Conservation (phyloP, 2,329 filamentous ascomycete genomes). For the Sporothrix brasiliensis region DNA sequence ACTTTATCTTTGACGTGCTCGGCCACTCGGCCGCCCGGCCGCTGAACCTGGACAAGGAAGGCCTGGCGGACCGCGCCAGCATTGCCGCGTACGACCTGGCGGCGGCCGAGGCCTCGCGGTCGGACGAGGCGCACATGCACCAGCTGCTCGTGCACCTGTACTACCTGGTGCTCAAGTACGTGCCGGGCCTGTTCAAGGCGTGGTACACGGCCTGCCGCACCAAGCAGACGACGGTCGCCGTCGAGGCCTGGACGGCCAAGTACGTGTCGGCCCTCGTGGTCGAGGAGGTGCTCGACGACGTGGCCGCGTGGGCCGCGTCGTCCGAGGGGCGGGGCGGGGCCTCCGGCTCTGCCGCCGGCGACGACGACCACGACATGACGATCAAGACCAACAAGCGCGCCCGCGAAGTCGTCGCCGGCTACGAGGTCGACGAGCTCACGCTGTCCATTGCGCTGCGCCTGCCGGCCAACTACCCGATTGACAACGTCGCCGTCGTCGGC, state of each 20-base stretch:
- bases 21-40: conserved; percentile 75
- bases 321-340: conserved; percentile 38
- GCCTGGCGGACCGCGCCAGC: conserved; percentile 58
- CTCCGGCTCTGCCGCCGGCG: conserved; percentile 29
- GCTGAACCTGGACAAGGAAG: conserved; percentile 70
- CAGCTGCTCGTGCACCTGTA: conserved; percentile 85
- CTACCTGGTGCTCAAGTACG: conserved; percentile 76
- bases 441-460: conserved; percentile 82
- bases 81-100: conserved; percentile 59
- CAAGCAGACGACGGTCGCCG: conserved; percentile 75
- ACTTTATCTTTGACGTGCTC: conserved; percentile 82
- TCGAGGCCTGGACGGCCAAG: conserved; percentile 84
- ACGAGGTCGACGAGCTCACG: conserved; percentile 83
- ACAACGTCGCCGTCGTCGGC: conserved; percentile 73
- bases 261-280: conserved; percentile 76
- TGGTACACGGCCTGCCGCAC: conserved; percentile 86
- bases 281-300: conserved; percentile 65
- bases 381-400: conserved; percentile 73
- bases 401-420: conserved; percentile 79
- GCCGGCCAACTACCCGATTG: conserved; percentile 79
- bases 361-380: conserved; percentile 59
- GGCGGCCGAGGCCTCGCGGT: conserved; percentile 52
- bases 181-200: conserved; percentile 74
- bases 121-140: conserved; percentile 70
- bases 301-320: conserved; percentile 65